Evolutionary conservation across 768 basidiomycete genomes (phyloP).

Genomic region (Suillus tomentosus): DNA sequence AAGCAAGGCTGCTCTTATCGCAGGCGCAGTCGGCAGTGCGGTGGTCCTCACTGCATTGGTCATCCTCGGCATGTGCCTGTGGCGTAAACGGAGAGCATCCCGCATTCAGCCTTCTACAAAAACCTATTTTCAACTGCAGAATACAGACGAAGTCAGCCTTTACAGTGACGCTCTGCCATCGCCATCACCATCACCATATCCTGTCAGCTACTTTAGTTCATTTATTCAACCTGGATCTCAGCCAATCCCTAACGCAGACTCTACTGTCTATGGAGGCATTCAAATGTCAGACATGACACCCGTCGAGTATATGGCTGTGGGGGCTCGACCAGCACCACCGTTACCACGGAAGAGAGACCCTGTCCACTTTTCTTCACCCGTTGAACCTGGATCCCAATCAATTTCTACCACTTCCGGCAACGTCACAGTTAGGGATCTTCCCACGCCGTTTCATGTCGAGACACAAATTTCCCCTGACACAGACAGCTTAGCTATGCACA

Average conservation of each 20-base stretch:
- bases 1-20: constrained; percentile 46
- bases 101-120: constrained; percentile 22
- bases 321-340: constrained; percentile 31
- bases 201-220: constrained; percentile 23
- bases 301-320: too few relatives aligned
- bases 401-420: background rate
- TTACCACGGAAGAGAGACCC: constrained; percentile 29
- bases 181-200: too few relatives aligned
- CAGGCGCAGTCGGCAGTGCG: constrained; percentile 49
- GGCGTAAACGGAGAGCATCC: constrained; percentile 25
- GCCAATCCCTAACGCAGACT: constrained; percentile 20
- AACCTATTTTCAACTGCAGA: constrained; percentile 33
- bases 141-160: constrained; percentile 31
- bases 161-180: constrained; percentile 18
- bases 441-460: background rate
- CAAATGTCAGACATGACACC: constrained; percentile 32
- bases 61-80: constrained; percentile 51
- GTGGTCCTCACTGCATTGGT: constrained; percentile 51
- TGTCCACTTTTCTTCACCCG: constrained; percentile 16
- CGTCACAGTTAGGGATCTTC: background rate
- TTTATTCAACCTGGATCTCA: constrained; percentile 26
- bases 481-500: constrained; percentile 19
- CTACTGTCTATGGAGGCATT: constrained; percentile 20
- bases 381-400: constrained; percentile 9
- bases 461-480: constrained; percentile 22